Evolutionary conservation across 306 rosid species (phyloP).

Genomic region (Lablab purpureus): DNA sequence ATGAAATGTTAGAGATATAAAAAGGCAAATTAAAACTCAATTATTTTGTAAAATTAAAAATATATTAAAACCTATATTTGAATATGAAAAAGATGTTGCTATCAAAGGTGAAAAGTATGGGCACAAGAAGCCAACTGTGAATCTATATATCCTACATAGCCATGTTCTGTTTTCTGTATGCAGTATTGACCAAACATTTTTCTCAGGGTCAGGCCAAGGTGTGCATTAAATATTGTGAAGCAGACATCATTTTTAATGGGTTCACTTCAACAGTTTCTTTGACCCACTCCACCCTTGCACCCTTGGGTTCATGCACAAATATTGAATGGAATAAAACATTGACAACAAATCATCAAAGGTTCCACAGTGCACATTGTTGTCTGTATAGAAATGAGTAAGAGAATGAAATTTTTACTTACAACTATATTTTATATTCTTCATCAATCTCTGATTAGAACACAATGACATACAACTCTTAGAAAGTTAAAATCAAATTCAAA

Average conservation of each 20-base stretch:
- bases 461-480: neutral
- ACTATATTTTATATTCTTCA: neutral
- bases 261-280: constrained; percentile 40
- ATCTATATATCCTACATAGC: constrained; percentile 18
- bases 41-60: too few species aligned
- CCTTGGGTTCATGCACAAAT: neutral
- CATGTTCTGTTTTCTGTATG: constrained; percentile 32
- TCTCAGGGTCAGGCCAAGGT: constrained; percentile 41
- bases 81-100: neutral
- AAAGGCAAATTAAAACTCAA: too few species aligned
- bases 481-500: neutral
- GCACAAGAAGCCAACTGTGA: constrained; percentile 14
- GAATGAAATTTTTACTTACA: too few species aligned
- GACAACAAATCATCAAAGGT: constrained; percentile 45
- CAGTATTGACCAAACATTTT: constrained; percentile 44
- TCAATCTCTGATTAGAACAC: neutral
- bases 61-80: too few species aligned
- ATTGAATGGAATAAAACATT: constrained; percentile 5
- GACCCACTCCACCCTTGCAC: constrained; percentile 48
- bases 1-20: too few species aligned
- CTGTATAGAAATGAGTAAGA: neutral
- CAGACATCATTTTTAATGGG: constrained; percentile 41
- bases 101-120: neutral
- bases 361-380: neutral
- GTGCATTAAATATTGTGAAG: constrained; percentile 49